A percentile compares a stretch with the other conserved stretches of the same genome.
These are phyloP conservation scores for Xylogone sp. DNA, from an alignment of 2,329 filamentous ascomycete species.

Conservation along the genomic window DNA sequence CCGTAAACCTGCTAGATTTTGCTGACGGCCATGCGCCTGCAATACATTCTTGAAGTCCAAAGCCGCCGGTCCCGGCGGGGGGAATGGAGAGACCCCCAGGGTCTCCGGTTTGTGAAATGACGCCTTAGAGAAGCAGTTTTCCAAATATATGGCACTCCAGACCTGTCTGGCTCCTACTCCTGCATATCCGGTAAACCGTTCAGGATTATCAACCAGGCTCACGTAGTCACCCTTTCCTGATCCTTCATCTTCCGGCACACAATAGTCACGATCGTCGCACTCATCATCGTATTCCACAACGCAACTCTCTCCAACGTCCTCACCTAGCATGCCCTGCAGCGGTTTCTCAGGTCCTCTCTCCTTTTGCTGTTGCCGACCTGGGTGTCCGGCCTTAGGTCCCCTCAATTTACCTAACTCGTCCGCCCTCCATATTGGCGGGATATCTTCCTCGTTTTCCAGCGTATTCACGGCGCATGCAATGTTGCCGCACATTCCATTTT, in stretches of 20 bases:
- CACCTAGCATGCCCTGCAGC: slow-evolving; percentile 77
- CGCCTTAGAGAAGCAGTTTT: slow-evolving; percentile 85
- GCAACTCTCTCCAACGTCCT: slow-evolving; percentile 88
- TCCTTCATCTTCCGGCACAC: slow-evolving; percentile 91
- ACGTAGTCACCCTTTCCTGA: slow-evolving; percentile 93
- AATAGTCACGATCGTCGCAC: slow-evolving; percentile 95
- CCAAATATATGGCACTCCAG: slow-evolving; percentile 94
- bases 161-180: slow-evolving; percentile 83
- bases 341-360: slow-evolving; percentile 67
- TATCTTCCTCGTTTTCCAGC: slow-evolving; percentile 90
- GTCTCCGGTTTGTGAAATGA: slow-evolving; percentile 59
- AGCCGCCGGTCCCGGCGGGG: slow-evolving; percentile 39
- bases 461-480: slow-evolving; percentile 95
- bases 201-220: slow-evolving; percentile 86
- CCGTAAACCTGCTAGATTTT: slow-evolving; percentile 57
- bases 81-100: slow-evolving; percentile 39
- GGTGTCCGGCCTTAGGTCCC: slow-evolving; percentile 87
- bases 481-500: slow-evolving; percentile 92
- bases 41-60: slow-evolving; percentile 60
- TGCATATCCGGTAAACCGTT: slow-evolving; percentile 91
- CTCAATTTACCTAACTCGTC: slow-evolving; percentile 89
- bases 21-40: slow-evolving; percentile 54
- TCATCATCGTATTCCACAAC: slow-evolving; percentile 97
- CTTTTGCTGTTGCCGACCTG: slow-evolving; percentile 68
- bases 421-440: slow-evolving; percentile 86